Conservation (phyloP, 116 monocot species). For the Phalaenopsis hybrid region DNA sequence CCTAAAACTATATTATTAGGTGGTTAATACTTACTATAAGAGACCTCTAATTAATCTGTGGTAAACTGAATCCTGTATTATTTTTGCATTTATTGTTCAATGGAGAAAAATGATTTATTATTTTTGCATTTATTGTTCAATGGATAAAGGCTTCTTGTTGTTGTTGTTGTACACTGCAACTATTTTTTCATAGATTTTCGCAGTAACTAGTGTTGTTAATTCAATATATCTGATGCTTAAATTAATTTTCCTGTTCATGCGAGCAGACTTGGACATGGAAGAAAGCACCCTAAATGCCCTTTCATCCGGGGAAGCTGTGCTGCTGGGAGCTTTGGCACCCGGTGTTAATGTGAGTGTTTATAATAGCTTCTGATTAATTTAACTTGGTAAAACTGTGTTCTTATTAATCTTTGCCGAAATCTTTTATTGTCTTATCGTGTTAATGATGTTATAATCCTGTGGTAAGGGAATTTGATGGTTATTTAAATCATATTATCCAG, state of each 20-base stretch:
- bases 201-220: not conserved
- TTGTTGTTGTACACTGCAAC: not conserved
- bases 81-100: not conserved
- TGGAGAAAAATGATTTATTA: no score
- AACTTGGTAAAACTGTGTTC: not conserved
- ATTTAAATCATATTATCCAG: constrained; percentile 24
- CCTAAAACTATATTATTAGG: no score
- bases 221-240: not conserved
- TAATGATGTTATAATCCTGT: constrained; percentile 1
- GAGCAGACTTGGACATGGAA: constrained; percentile 31
- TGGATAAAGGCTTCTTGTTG: no score
- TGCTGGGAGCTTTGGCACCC: constrained; percentile 81
- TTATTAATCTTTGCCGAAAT: not conserved
- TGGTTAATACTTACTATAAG: not conserved
- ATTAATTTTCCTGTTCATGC: not conserved
- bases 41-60: not conserved
- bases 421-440: not conserved
- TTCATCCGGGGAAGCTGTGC: constrained; percentile 74
- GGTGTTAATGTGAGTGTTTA: constrained; percentile 72
- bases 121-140: not conserved
- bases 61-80: not conserved
- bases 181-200: not conserved
- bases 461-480: not conserved
- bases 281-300: constrained; percentile 25
- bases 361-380: not conserved